Base-by-base conservation (phyloP, 805 yeast species). In the Saturnispora diversa region DNA sequence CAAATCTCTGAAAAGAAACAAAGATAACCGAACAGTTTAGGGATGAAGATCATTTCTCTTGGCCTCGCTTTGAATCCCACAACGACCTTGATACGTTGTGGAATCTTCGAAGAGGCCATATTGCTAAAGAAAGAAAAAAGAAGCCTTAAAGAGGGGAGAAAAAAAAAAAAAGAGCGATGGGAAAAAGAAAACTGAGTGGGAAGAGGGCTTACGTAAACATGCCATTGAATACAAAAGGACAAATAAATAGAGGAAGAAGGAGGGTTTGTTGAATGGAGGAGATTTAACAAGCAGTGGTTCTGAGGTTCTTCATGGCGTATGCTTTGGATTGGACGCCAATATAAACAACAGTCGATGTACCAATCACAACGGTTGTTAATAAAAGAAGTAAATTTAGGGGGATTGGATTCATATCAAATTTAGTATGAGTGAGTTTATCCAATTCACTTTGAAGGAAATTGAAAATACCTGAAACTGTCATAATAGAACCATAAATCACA, bases 401-500 rank as follows among this genome's bases (percentile, higher is more conserved):
- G 15, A 64, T 56, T 16, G 79, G 80, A 53, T 74, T 70, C 78
- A 73, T 73, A 11, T 66, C 53, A 52, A 74, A 74, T 5, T 61
- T 59, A 3, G 70, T 65, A 54, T 74, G 80, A 1, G 80, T 74
- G 29, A 62, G 51, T 42, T 52, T 61, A 50, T 74, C 80, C 50
- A 74, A 62, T 11, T 58, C 49, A 20, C 68, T 58, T 52, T 74
- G 80, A 30, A 61, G 54, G 45, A 68, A 70, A 51, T 74, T 74
- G 53, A 70, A 56, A 13, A 70, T 47, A 27, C 80, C 80, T 1
- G 77, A 66, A 19, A 70, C 59, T 32, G 75, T 68, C 59, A 73
- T 71, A 24, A 73, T 70, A 15, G 74, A 57, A n/a, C 79, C 79
- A 50, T 74, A 74, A 22, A 74, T 68, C 1, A 76, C 70, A 29